phyloP scores from a whole-genome alignment of 2,329 filamentous ascomycete genomes.

The Dryadomyces sulphureus region DNA sequence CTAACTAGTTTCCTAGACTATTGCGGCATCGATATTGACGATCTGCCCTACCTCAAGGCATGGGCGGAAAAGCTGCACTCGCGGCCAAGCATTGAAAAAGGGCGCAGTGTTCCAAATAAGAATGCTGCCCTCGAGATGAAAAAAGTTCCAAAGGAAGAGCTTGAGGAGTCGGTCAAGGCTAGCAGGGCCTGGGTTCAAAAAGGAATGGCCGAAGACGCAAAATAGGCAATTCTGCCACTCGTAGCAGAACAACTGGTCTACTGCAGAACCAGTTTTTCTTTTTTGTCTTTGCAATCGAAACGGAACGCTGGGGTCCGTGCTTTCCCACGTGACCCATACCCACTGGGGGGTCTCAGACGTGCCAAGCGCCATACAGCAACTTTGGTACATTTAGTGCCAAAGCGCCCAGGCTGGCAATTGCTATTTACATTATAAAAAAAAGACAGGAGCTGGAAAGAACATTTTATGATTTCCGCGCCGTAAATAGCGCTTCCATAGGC shows the following conservation, averaged over 20 bases:
- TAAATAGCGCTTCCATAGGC: too few relatives aligned
- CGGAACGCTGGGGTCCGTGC: too few relatives aligned
- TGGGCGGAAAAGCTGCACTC: conserved; percentile 62
- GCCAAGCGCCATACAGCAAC: too few relatives aligned
- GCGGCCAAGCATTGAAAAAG: conserved; percentile 60
- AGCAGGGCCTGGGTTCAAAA: conserved; percentile 43
- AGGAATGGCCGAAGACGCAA: conserved; percentile 48
- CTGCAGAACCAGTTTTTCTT: too few relatives aligned
- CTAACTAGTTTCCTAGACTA: conserved; percentile 38
- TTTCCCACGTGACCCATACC: too few relatives aligned
- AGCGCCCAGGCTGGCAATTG: too few relatives aligned
- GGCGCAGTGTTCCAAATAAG: conserved; percentile 47
- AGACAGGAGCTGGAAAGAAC: too few relatives aligned
- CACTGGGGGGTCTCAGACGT: too few relatives aligned
- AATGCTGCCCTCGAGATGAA: conserved; percentile 38
- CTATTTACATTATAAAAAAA: too few relatives aligned
- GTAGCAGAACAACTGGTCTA: background rate
- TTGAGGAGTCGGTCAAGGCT: conserved; percentile 36
- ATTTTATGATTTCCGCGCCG: too few relatives aligned
- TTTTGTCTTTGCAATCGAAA: too few relatives aligned
- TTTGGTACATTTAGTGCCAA: too few relatives aligned
- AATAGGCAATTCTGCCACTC: conserved; percentile 12
- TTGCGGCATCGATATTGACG: conserved; percentile 53
- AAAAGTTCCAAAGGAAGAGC: conserved; percentile 24
- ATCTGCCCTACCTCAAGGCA: conserved; percentile 61